A percentile compares a stretch with the other conserved stretches of the same genome.
Evolutionary conservation across 768 basidiomycete genomes (phyloP).

Genomic region (Sporobolomyces phaffii): DNA sequence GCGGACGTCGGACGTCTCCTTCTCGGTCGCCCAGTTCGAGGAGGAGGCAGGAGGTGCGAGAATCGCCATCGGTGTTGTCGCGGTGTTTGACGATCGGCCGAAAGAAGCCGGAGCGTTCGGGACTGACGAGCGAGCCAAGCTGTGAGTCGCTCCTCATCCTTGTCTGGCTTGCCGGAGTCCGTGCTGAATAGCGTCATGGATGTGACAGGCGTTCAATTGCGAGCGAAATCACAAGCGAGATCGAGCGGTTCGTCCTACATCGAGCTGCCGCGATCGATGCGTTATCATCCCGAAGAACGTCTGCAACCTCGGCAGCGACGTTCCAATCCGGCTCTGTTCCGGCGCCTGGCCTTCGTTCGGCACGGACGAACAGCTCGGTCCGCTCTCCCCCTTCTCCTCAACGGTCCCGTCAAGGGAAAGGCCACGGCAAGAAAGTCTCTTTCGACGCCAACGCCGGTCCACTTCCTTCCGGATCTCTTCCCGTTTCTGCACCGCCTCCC

Average conservation of each 20-base stretch:
- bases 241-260: slow-evolving; percentile 20
- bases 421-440: slow-evolving; percentile 19
- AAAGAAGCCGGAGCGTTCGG: background rate
- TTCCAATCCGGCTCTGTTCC: slow-evolving; percentile 4
- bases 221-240: slow-evolving; percentile 17
- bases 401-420: background rate
- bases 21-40: slow-evolving; percentile 8
- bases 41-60: slow-evolving; percentile 25
- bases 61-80: slow-evolving; percentile 24
- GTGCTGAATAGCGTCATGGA: no score
- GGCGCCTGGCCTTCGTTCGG: background rate
- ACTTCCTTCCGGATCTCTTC: no score
- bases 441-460: slow-evolving; percentile 24
- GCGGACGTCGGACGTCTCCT: background rate
- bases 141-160: no score
- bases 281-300: slow-evolving; percentile 1
- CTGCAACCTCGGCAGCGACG: slow-evolving; percentile 4
- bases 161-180: no score
- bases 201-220: slow-evolving; percentile 25
- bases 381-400: background rate
- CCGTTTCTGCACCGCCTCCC: background rate
- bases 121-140: background rate
- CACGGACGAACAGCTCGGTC: background rate
- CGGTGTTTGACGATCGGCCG: slow-evolving; percentile 15
- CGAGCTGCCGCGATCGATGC: background rate